These are phyloP conservation scores for Cnidoscolus chayamansa DNA, from an alignment of 441 rosid genomes.

Conservation along the genomic window DNA sequence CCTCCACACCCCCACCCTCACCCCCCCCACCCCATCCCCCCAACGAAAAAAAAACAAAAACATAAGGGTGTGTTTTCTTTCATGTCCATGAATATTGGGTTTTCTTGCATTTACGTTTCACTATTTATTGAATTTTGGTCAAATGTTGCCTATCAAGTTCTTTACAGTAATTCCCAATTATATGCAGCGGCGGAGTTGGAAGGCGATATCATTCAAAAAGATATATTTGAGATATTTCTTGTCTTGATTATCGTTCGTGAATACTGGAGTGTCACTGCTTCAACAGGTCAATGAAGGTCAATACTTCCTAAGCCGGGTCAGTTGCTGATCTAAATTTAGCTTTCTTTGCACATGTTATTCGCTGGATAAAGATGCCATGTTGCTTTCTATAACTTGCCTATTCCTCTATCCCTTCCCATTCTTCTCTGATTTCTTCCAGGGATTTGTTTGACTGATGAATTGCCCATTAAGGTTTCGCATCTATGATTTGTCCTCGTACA, in stretches of 20 bases:
- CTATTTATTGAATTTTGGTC: conserved; percentile 10
- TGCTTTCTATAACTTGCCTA: not conserved
- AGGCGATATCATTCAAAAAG: not conserved
- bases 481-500: too few relatives aligned
- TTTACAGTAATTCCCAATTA: not conserved
- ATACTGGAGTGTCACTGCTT: not conserved
- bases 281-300: conserved; percentile 9
- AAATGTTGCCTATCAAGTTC: not conserved
- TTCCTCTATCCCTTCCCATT: too few relatives aligned
- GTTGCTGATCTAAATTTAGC: not conserved
- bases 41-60: conserved; percentile 14
- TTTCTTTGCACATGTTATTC: not conserved
- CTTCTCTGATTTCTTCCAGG: too few relatives aligned
- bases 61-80: conserved; percentile 17
- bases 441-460: too few relatives aligned
- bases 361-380: not conserved
- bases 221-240: conserved; percentile 20
- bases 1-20: too few relatives aligned
- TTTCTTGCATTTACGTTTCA: conserved; percentile 13
- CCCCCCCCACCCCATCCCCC: too few relatives aligned
- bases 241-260: not conserved
- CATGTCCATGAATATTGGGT: conserved; percentile 28
- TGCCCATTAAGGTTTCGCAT: too few relatives aligned
- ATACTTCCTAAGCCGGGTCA: not conserved
- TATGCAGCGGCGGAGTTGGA: not conserved